Base-by-base conservation (phyloP, 345 rosid genomes). In the Salix koriyanagi region DNA sequence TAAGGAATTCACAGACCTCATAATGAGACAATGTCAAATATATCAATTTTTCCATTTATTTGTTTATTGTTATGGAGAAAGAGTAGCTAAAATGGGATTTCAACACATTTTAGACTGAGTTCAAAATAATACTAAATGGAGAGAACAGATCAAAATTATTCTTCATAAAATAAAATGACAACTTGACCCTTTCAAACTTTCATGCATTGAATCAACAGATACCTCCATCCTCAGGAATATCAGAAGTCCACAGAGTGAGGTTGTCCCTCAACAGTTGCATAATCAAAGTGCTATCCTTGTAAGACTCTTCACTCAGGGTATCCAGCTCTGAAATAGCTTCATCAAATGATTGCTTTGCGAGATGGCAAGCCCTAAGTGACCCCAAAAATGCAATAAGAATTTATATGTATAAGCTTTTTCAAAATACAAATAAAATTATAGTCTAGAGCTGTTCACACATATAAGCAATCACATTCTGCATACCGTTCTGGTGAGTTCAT, bases 401-500 rank as follows among this genome's bases (percentile, higher is more conserved):
- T 16, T 62, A 44, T 11, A 30, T 8, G 11, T 42, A 73, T 41
- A 18, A 37, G 67, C 52, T 23, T 62, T 5, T 26, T 50, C 34
- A 11, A 64, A 9, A 66, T 39, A 65, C 37, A 10, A 34, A 8
- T 19, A 71, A 42, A 64, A 69, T 15, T 16, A 25, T 8, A 14
- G 28, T 18, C 18, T 46, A 70, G 23, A 7, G 26, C 54, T 25
- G 16, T 5, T 52, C 23, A 41, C 32, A 36, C 39, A 44, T 19
- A 26, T 28, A 56, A 72, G 39, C 37, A 13, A 30, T 69, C 23
- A 65, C 10, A 25, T 2, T 65, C n/a, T 25, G 11, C 76, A 69
- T 80, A 88, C 91, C 89, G 76, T 77, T 86, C 89, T 50, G 86
- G 86, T 8, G 89, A 88, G 82, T 84, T 84, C 81, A 86, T 78